Conservation (phyloP, 2,329 filamentous ascomycete species). For the Colletotrichum sidae region DNA sequence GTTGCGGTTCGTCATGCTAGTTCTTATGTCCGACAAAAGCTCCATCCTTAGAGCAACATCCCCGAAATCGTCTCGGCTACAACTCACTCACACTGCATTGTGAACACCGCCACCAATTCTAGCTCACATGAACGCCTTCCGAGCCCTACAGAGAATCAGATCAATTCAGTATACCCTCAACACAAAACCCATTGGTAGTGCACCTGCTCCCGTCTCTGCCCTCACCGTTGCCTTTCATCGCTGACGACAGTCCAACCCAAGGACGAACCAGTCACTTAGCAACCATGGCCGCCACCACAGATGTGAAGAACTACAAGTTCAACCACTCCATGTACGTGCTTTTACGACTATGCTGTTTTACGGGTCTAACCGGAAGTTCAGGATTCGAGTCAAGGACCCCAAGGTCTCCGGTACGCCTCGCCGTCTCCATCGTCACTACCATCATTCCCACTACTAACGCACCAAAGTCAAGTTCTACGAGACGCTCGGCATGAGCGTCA, state of each 20-base stretch:
- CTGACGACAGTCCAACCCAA: neutral
- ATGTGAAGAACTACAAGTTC: conserved; percentile 82
- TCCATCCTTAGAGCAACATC: conserved; percentile 19
- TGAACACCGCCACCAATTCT: neutral
- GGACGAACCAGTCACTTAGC: conserved; percentile 45
- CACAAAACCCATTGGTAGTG: conserved; percentile 19
- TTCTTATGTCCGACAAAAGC: conserved; percentile 30
- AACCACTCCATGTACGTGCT: conserved; percentile 81
- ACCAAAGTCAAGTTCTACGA: conserved; percentile 88
- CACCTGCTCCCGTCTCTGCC: no score
- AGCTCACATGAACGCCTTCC: conserved; percentile 32
- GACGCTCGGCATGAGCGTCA: conserved; percentile 86
- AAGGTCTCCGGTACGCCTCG: conserved; percentile 73
- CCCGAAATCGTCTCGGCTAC: conserved; percentile 11
- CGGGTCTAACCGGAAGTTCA: conserved; percentile 49
- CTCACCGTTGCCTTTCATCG: neutral
- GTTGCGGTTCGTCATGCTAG: conserved; percentile 18
- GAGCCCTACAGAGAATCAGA: conserved; percentile 34
- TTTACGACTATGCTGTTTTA: neutral
- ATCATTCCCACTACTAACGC: conserved; percentile 14
- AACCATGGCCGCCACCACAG: conserved; percentile 76
- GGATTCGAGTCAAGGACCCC: conserved; percentile 95
- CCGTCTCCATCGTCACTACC: conserved; percentile 1
- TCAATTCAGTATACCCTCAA: conserved; percentile 30
- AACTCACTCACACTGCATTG: conserved; percentile 5